A percentile compares a stretch with the other conserved stretches of the same genome.
These are phyloP conservation scores for Cylindrotheca fusiformis DNA, from an alignment of 108 stramenopile genomes.

Conservation along the genomic window DNA sequence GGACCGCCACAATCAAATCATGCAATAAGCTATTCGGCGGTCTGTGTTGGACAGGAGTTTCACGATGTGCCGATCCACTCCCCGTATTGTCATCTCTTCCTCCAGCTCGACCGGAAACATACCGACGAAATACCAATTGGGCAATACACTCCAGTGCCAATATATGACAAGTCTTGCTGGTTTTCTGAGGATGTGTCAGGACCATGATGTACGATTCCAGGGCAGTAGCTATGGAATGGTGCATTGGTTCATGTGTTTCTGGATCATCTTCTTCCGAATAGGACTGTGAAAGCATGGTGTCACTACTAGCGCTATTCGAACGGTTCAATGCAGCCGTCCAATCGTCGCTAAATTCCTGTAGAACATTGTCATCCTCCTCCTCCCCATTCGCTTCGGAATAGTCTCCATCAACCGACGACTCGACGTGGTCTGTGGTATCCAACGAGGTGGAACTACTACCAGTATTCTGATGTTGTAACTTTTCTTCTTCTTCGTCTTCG, in stretches of 20 bases:
- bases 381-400: too few relatives aligned
- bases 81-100: conserved; percentile 29
- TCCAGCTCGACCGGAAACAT: conserved; percentile 66
- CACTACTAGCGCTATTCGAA: too few relatives aligned
- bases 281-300: too few relatives aligned
- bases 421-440: neutral
- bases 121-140: conserved; percentile 39
- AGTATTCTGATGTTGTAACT: too few relatives aligned
- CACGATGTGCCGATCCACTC: neutral
- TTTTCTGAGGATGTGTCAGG: conserved; percentile 23
- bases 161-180: conserved; percentile 44
- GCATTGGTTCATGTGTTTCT: conserved; percentile 51
- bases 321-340: too few relatives aligned
- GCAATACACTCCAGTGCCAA: conserved; percentile 54
- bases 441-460: too few relatives aligned
- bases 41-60: neutral
- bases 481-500: too few relatives aligned
- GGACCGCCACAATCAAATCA: conserved; percentile 18
- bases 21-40: conserved; percentile 23
- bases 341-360: too few relatives aligned
- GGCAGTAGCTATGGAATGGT: conserved; percentile 29
- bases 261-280: conserved; percentile 25
- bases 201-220: conserved; percentile 17
- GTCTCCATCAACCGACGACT: too few relatives aligned
- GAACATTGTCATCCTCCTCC: too few relatives aligned